Evolutionary conservation across 768 basidiomycete species (phyloP).

Genomic region (Mycena metata): DNA sequence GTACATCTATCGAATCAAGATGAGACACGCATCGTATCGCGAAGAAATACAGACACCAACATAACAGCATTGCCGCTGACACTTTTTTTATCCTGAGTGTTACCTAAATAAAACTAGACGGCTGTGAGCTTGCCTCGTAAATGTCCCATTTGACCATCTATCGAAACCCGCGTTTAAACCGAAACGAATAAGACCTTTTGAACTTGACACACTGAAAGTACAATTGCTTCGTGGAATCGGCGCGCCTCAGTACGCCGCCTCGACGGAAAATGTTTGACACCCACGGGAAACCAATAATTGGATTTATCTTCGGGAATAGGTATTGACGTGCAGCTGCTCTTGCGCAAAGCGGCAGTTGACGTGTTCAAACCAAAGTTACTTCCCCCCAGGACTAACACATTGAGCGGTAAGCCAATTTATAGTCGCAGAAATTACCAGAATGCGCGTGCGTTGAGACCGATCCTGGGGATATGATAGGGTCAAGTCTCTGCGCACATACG

Average conservation of each 20-base stretch:
- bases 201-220: conserved; percentile 36
- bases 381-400: conserved; percentile 30
- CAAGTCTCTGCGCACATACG: too few relatives aligned
- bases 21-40: not conserved
- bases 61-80: conserved; percentile 38
- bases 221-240: conserved; percentile 22
- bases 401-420: not conserved
- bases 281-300: conserved; percentile 38
- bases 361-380: conserved; percentile 38
- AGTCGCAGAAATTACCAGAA: conserved; percentile 18
- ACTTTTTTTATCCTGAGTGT: conserved; percentile 8
- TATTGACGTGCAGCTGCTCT: conserved; percentile 36
- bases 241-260: not conserved
- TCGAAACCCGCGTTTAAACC: not conserved
- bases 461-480: conserved; percentile 24
- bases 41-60: conserved; percentile 14
- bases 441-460: conserved; percentile 36
- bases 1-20: conserved; percentile 16
- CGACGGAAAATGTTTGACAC: not conserved
- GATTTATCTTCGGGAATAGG: conserved; percentile 39
- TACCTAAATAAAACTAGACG: not conserved
- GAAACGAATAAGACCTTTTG: not conserved
- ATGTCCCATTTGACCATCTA: conserved; percentile 38
- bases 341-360: conserved; percentile 29
- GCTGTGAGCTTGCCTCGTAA: conserved; percentile 27